Conservation (phyloP, 805 yeast genomes). For the Dipodascus geniculatus region DNA sequence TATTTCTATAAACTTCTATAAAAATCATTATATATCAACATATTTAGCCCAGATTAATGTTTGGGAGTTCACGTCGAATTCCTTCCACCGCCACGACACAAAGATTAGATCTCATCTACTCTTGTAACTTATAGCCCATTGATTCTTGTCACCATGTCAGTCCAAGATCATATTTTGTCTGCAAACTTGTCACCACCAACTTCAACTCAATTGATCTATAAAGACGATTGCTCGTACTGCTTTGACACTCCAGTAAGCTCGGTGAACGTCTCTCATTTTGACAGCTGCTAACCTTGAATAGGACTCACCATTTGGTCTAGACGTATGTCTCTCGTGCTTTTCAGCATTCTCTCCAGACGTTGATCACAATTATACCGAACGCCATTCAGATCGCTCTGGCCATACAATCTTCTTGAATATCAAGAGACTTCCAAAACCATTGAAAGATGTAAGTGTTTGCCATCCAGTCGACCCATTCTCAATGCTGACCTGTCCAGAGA, state of each 20-base stretch:
- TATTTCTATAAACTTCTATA: no score
- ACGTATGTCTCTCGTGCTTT: constrained; percentile 64
- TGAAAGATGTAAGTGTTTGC: constrained; percentile 10
- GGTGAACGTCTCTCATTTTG: neutral
- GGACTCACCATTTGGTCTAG: constrained; percentile 44
- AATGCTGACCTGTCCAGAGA: constrained; percentile 21
- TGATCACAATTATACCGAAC: constrained; percentile 45
- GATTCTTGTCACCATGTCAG: neutral
- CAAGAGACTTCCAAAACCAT: constrained; percentile 38
- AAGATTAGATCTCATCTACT: no score
- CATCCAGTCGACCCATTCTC: constrained; percentile 22
- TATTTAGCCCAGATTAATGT: no score
- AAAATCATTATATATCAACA: no score
- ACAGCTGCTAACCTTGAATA: constrained; percentile 9
- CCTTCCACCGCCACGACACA: no score
- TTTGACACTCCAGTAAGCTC: constrained; percentile 50
- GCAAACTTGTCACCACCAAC: constrained; percentile 12
- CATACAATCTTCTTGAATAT: constrained; percentile 54
- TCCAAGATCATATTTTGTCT: neutral
- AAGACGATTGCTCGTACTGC: constrained; percentile 85
- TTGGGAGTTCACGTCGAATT: neutral
- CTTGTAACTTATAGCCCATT: no score
- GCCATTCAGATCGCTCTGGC: constrained; percentile 41
- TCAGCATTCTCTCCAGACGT: constrained; percentile 44
- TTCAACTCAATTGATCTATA: constrained; percentile 37